These are phyloP conservation scores for Geosmithia flava DNA, from an alignment of 2,329 filamentous ascomycete genomes.

Conservation along the genomic window DNA sequence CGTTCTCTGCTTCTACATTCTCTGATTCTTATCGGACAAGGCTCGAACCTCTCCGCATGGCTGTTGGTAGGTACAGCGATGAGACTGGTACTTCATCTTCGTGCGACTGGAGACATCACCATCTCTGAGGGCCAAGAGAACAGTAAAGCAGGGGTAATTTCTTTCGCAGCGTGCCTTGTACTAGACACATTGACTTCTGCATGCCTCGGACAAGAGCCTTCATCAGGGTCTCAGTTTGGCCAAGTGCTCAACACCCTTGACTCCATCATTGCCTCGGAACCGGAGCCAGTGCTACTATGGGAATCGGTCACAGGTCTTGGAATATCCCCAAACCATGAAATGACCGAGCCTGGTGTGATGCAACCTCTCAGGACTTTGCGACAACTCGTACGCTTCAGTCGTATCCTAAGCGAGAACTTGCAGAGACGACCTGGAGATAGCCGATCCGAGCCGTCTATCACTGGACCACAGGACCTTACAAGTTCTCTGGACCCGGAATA, in stretches of 20 bases:
- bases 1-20: constrained; percentile 40
- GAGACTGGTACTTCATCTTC: constrained; percentile 22
- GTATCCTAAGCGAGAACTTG: constrained; percentile 16
- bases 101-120: constrained; percentile 1
- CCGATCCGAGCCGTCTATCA: constrained; percentile 5
- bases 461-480: constrained; percentile 14
- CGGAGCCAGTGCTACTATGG: background rate
- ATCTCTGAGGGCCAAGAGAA: background rate
- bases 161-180: constrained; percentile 43
- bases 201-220: constrained; percentile 34
- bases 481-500: constrained; percentile 19
- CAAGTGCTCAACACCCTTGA: constrained; percentile 1
- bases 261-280: constrained; percentile 6
- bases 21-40: constrained; percentile 48
- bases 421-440: constrained; percentile 3
- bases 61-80: constrained; percentile 52
- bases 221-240: constrained; percentile 33
- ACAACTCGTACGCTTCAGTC: constrained; percentile 25
- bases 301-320: constrained; percentile 10
- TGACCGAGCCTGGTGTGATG: background rate
- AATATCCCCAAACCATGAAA: background rate
- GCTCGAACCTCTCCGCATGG: constrained; percentile 47
- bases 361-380: constrained; percentile 28
- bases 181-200: constrained; percentile 47
- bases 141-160: constrained; percentile 5